These are phyloP conservation scores for Acacia concinna DNA, from an alignment of 331 rosid species.

Conservation along the genomic window DNA sequence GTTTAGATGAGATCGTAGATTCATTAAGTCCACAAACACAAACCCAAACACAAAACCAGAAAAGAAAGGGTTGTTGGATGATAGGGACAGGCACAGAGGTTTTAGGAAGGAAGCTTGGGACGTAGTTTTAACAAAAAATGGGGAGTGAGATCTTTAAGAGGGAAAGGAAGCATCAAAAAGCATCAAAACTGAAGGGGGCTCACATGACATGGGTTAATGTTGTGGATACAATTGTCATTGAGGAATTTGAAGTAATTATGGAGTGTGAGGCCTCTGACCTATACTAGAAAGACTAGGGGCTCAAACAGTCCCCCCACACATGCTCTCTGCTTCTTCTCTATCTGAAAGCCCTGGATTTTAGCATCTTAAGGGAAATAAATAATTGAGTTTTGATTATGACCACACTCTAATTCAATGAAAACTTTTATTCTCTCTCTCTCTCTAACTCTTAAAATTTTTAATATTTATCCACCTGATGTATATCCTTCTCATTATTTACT, in stretches of 20 bases:
- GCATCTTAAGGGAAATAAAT: constrained; percentile 10
- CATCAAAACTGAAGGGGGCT: neutral
- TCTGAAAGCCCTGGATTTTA: neutral
- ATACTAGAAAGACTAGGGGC: neutral
- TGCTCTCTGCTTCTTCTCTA: neutral
- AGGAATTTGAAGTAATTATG: neutral
- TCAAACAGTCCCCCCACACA: neutral
- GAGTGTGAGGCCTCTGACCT: neutral
- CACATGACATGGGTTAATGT: neutral
- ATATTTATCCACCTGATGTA: neutral
- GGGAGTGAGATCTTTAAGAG: too few species aligned
- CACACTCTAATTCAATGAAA: neutral
- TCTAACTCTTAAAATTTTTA: neutral
- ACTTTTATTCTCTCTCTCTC: neutral
- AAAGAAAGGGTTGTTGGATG: neutral
- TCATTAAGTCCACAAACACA: constrained; percentile 17
- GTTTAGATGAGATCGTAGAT: neutral
- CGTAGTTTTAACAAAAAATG: neutral
- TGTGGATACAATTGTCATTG: neutral
- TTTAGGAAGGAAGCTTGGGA: neutral
- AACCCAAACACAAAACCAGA: neutral
- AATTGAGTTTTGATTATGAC: neutral
- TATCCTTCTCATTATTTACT: neutral
- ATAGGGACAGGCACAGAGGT: constrained; percentile 28
- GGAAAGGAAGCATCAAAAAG: too few species aligned